A percentile compares a stretch with the other conserved stretches of the same genome.
phyloP scores from a whole-genome alignment of 2,329 filamentous ascomycete genomes.

The Botrytis sinoallii region DNA sequence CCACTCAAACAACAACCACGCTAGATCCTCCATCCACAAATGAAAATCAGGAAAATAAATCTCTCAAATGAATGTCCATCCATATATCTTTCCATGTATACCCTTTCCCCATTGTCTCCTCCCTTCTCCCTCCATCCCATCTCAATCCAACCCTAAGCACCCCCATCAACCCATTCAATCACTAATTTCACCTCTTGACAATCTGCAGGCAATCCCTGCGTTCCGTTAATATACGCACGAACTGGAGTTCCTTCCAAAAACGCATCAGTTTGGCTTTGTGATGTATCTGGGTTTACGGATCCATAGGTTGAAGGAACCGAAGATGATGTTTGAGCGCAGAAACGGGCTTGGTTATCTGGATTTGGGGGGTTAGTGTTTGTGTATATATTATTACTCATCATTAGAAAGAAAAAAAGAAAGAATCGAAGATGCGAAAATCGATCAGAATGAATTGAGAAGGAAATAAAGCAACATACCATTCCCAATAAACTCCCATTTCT shows the following conservation, averaged over 20 bases:
- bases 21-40: neutral
- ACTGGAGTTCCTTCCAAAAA: neutral
- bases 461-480: neutral
- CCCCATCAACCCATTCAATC: constrained; percentile 33
- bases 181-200: constrained; percentile 13
- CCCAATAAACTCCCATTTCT: neutral
- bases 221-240: constrained; percentile 5
- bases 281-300: neutral
- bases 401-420: neutral
- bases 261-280: neutral
- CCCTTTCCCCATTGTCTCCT: neutral
- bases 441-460: too few species aligned
- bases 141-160: neutral
- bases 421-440: too few species aligned
- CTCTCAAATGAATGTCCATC: neutral
- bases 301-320: neutral
- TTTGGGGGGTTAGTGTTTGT: neutral
- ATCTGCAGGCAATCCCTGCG: neutral
- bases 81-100: neutral
- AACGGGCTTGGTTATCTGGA: constrained; percentile 6
- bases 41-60: neutral
- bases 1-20: neutral
- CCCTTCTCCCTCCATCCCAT: neutral
- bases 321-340: neutral
- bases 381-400: too few species aligned